Conservation (phyloP, 352 stramenopile genomes). For the Pythium grandisporangium region DNA sequence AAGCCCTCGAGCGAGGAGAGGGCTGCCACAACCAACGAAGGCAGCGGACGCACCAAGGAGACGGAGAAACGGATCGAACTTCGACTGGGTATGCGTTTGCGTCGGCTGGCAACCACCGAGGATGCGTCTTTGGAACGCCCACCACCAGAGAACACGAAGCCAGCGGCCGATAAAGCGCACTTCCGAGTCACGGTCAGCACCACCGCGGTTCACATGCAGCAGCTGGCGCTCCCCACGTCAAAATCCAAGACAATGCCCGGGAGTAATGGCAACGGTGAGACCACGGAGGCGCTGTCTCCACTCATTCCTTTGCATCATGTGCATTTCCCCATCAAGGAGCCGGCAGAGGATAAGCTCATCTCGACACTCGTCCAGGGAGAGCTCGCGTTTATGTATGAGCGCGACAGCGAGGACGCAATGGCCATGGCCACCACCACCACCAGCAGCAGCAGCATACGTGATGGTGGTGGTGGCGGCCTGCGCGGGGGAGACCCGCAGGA, state of each 20-base stretch:
- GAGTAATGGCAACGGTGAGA: no score
- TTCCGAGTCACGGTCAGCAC: conserved; percentile 32
- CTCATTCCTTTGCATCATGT: no score
- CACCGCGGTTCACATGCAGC: conserved; percentile 18
- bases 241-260: no score
- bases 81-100: conserved; percentile 11
- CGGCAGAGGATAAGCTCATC: conserved; percentile 17
- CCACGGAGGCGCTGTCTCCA: no score
- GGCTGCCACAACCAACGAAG: no score
- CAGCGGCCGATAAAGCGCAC: conserved; percentile 15
- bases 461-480: no score
- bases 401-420: conserved; percentile 25
- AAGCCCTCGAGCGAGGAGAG: conserved; percentile 1
- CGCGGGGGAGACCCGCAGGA: no score
- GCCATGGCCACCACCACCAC: conserved; percentile 18
- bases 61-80: not conserved
- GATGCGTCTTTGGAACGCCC: no score
- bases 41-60: not conserved
- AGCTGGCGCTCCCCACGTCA: no score
- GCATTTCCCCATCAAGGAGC: conserved; percentile 43
- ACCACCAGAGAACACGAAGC: no score
- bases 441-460: no score
- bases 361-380: conserved; percentile 28
- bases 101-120: no score
- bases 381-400: conserved; percentile 29